These are phyloP conservation scores for Plasmodium cynomolgi DNA, from an alignment of 169 alveolate species.

Conservation along the genomic window DNA sequence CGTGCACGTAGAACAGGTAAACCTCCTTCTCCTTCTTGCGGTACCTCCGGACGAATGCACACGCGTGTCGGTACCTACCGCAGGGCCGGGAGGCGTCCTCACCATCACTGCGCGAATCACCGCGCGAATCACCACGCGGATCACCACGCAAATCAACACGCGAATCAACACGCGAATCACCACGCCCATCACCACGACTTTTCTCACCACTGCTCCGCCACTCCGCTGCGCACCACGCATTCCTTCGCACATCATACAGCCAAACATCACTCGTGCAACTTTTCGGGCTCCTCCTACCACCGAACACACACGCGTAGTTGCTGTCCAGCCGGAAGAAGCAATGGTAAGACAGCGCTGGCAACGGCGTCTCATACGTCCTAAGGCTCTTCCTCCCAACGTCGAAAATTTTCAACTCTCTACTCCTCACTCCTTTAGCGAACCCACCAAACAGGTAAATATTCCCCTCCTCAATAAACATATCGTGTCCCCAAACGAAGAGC, in stretches of 20 bases:
- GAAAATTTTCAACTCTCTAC: constrained; percentile 29
- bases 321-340: constrained; percentile 33
- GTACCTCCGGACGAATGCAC: constrained; percentile 26
- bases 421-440: constrained; percentile 50
- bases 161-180: not conserved
- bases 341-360: constrained; percentile 40
- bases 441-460: constrained; percentile 68
- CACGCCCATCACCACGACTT: not conserved
- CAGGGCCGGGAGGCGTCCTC: not conserved
- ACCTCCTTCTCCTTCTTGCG: constrained; percentile 21
- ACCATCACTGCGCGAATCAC: not conserved
- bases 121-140: too few relatives aligned
- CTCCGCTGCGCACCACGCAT: constrained; percentile 27
- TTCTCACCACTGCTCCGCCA: not conserved
- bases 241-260: constrained; percentile 34
- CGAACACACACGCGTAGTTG: constrained; percentile 52
- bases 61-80: constrained; percentile 40
- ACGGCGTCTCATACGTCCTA: not conserved
- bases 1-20: constrained; percentile 33
- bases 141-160: not conserved
- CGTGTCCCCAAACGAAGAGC: constrained; percentile 73
- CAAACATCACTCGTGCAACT: constrained; percentile 24
- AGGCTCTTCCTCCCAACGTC: constrained; percentile 21
- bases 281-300: constrained; percentile 55
- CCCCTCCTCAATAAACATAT: constrained; percentile 52